Base-by-base conservation (phyloP, 495 filamentous ascomycete genomes). In the Xylaria palmicola region DNA sequence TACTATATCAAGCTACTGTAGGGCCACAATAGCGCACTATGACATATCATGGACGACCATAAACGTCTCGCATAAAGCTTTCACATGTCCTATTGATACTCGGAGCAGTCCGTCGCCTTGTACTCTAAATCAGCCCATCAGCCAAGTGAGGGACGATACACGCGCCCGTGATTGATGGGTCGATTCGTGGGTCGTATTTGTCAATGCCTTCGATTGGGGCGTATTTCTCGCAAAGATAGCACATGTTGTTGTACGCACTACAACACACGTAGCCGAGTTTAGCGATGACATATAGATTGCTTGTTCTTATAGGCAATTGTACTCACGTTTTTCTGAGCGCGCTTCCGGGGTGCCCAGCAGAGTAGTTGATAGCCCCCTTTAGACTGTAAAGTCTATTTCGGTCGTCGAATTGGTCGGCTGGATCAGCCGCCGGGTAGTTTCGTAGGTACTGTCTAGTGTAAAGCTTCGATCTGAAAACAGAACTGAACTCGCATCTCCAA, bases 181-280 rank as follows among this genome's bases (percentile, higher is more conserved):
- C 49, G n/a, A 22, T 68, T 26, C 63, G 52, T 0, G 62, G 62
- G 58, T 72, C 41, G 49, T 74, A 74, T 58, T 54, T 70, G n/a
- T 60, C 70, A 6, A 74, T 60, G 36, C 53, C 50, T n/a, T 65
- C 68, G n/a, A 66, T 50, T 6, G 73, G 72, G 24, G 54, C 70
- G 40, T 75, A 75, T 55, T 68, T 73, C 54, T 75, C 73, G 54
- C 68, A 69, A 15, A 75, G 65, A 47, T 65, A 75, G 12, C 62
- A 62, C 72, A 75, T 75, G 52, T 74, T 66, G 37, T 74, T 75
- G 41, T 74, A 75, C 9, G 62, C 66, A 49, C 70, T 74, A 37
- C 32, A 27, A 6, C 51, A 26, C 13, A 39, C 32, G 13, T 6
- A 13, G 32, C n/a, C 39, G n/a, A 41, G 8, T 8, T 12, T 41